phyloP scores from a whole-genome alignment of 306 rosid genomes.

The Adenanthera pavonina region DNA sequence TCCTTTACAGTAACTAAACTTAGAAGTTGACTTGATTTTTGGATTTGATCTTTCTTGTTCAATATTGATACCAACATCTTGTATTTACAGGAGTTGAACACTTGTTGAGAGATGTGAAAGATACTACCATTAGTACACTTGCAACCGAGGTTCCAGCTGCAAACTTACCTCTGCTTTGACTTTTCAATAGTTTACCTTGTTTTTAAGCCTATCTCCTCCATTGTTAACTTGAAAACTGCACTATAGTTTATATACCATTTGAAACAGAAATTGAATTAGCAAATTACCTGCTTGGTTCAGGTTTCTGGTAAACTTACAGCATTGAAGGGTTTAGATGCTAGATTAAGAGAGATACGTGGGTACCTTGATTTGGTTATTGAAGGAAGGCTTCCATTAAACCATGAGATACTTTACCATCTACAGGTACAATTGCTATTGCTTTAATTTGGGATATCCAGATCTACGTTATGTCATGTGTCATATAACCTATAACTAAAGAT shows the following conservation, averaged over 20 bases:
- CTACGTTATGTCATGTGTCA: neutral
- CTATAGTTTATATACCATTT: neutral
- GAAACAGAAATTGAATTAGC: neutral
- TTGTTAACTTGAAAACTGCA: conserved; percentile 1
- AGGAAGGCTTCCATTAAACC: conserved; percentile 73
- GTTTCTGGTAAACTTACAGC: conserved; percentile 83
- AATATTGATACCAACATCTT: neutral
- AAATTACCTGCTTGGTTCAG: conserved; percentile 42
- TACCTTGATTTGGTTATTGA: conserved; percentile 78
- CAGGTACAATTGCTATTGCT: conserved; percentile 56
- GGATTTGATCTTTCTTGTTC: neutral
- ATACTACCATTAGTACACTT: conserved; percentile 67
- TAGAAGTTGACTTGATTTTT: neutral
- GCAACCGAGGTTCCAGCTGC: conserved; percentile 57
- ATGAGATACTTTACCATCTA: conserved; percentile 81
- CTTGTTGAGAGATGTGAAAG: conserved; percentile 71
- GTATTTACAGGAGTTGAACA: conserved; percentile 64
- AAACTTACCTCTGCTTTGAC: neutral
- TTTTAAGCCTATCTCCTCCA: neutral
- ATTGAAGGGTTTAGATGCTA: conserved; percentile 86
- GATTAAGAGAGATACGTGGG: conserved; percentile 69
- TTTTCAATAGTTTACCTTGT: neutral
- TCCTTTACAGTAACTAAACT: neutral
- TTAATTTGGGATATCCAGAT: neutral
- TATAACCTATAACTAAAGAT: neutral